Evolutionary conservation across 768 basidiomycete species (phyloP), one percentile per base, ranked within the genome.

Genomic region (Chiua virens): DNA sequence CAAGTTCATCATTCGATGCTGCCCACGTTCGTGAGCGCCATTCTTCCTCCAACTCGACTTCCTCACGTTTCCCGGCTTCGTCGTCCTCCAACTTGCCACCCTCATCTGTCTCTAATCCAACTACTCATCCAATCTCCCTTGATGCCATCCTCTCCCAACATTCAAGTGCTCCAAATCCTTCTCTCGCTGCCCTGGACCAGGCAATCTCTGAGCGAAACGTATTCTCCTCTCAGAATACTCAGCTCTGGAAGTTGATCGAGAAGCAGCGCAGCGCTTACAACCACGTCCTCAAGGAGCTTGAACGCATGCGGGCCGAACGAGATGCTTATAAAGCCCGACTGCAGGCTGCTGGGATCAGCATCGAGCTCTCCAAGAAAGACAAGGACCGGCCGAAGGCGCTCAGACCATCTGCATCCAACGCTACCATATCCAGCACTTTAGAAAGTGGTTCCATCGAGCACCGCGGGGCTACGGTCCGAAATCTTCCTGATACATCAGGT

Each of bases 191-290:
- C 4, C 78, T 96, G 25, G 90, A 92, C 22, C 80, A 84, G 51
- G 82, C 85, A 8, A 75, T 96, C 23, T 76, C 77, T 15, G 94
- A 98, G 62, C 82, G 93, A 57, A 96, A 95, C 63, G 70, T 74
- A 36, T 81, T 94, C 44, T 81, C 87, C 11, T 71, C 82, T 5
- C 93, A 96, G 74, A 96, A 96, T 66, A 73, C 85, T 15, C 92
- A 95, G 71, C 82, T 96, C 20, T 96, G 94, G 94, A 95, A 94
- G 69, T 79, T 95, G 55, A 86, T 96, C 64, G 92, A 95, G 77
- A 95, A 93, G 67, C 91, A 94, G 68, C 81, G 91, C 49, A 70
- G 81, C 20, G 89, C 85, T n/a, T 89, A 89, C 64, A 82, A 80
- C 53, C 83, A 87, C 50, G 81, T 91, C 49, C 74, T 87, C 66